Base-by-base conservation (phyloP, 129 eudicot genomes). In the Escallonia rubra region DNA sequence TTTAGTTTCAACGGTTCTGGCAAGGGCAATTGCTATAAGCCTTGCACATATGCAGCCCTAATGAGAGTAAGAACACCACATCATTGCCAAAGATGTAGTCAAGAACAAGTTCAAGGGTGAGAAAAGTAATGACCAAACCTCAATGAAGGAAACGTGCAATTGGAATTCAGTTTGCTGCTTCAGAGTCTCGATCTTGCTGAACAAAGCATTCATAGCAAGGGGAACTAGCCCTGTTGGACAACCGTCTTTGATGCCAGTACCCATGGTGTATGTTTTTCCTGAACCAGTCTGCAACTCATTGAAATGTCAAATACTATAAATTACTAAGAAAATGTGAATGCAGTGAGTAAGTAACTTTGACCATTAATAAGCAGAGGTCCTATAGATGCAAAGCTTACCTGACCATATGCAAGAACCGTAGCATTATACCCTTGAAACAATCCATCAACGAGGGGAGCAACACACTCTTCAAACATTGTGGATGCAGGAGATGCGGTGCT, bases 221-320 rank as follows among this genome's bases (percentile, higher is more conserved):
- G 99, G 99, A 76, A 93, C 82, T 41, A 93, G 77, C 50, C 99
- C 96, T 8, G 82, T 70, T 41, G 89, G 90, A 46, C 58, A 67
- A 43, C 82, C 89, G 54, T 93, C 96, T 72, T 79, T 86, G 65
- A 84, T 74, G 41, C 93, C 85, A 6, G 95, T 86, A 38, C 99
- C 99, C 99, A 89, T 93, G 23, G 99, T 93, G 72, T 93, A 93
- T 8, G 99, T 93, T 80, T 93, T 93, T 3, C 99, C 99, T 13
- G 99, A 93, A 64, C 99, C 99, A 2, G 99, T 93, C 96, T 93
- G 88, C 71, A 64, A 70, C 64, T 77, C 70, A 60, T 50, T 8
- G 62, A 65, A 77, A 76, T 70, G 62, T 76, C 73, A 79, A 51
- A 61, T 41, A 51, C 60, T 42, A 76, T 65, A 76, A 73, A 56